A percentile compares a stretch with the other conserved stretches of the same genome.
Evolutionary conservation across 768 basidiomycete genomes (phyloP).

Genomic region (Leccinum sublutescens): DNA sequence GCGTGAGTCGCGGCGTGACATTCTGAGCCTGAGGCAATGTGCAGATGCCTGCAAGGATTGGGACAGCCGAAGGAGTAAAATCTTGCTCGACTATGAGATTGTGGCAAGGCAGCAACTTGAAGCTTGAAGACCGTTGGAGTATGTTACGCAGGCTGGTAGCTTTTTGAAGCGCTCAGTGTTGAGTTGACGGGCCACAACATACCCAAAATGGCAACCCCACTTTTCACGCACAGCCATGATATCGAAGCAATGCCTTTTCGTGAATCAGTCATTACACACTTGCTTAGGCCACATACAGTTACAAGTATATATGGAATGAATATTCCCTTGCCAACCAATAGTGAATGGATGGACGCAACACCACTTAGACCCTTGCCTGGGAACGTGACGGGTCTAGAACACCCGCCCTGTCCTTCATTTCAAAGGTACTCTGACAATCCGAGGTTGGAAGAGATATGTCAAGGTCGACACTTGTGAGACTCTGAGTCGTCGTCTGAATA

Average conservation of each 20-base stretch:
- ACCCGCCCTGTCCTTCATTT: background rate
- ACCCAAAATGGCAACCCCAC: background rate
- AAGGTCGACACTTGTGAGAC: conserved; percentile 13
- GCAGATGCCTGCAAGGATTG: conserved; percentile 4
- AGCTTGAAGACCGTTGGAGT: background rate
- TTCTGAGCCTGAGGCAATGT: conserved; percentile 12
- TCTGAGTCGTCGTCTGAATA: background rate
- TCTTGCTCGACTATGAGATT: background rate
- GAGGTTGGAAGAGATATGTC: background rate
- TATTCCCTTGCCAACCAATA: background rate
- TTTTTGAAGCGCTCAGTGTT: no score
- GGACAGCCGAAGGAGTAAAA: conserved; percentile 13
- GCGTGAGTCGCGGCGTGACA: conserved; percentile 10
- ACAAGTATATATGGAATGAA: background rate
- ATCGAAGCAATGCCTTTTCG: no score
- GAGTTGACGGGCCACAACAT: background rate
- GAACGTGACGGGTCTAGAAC: background rate
- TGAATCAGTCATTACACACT: no score
- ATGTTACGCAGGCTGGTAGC: no score
- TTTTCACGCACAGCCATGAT: no score
- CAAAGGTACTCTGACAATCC: background rate
- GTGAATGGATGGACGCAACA: no score
- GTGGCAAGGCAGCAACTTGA: no score
- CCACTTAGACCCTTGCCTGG: no score
- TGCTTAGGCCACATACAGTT: no score